Evolutionary conservation across 1,139 yeast species (phyloP).

Genomic region (Geotrichum aggregatum): DNA sequence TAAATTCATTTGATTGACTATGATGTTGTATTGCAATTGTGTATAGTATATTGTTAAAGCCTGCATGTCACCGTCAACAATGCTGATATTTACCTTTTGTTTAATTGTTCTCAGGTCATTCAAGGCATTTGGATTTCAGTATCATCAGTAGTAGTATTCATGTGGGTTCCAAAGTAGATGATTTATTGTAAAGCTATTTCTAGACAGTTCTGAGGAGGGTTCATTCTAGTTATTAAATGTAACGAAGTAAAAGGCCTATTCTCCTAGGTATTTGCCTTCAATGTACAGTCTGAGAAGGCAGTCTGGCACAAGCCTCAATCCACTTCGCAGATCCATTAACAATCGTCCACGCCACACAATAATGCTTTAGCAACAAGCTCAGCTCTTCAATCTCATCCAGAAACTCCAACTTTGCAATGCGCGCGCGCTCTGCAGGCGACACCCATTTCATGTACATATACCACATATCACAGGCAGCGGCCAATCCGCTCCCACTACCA

Average conservation of each 20-base stretch:
- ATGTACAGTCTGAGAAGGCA: slow-evolving; percentile 8
- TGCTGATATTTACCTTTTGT: too few relatives aligned
- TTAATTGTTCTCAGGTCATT: too few relatives aligned
- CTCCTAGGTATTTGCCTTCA: neutral
- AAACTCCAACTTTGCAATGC: slow-evolving; percentile 65
- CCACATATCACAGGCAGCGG: slow-evolving; percentile 54
- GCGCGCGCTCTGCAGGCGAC: slow-evolving; percentile 42
- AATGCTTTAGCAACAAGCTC: slow-evolving; percentile 67
- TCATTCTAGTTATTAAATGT: too few relatives aligned
- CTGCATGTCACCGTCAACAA: too few relatives aligned
- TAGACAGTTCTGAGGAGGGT: too few relatives aligned
- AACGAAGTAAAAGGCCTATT: too few relatives aligned
- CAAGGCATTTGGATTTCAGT: too few relatives aligned
- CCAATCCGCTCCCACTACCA: slow-evolving; percentile 16
- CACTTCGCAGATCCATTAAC: slow-evolving; percentile 12
- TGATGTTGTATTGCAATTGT: too few relatives aligned
- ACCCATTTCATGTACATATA: slow-evolving; percentile 60
- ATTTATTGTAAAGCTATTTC: too few relatives aligned
- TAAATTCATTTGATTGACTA: slow-evolving; percentile 1
- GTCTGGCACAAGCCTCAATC: slow-evolving; percentile 1
- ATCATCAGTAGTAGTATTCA: too few relatives aligned
- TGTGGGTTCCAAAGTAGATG: too few relatives aligned
- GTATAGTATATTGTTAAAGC: too few relatives aligned
- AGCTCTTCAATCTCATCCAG: slow-evolving; percentile 90
- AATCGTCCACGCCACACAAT: slow-evolving; percentile 52